These are phyloP conservation scores for Fusarium sp. DNA, from an alignment of 2,329 filamentous ascomycete genomes.

Conservation along the genomic window DNA sequence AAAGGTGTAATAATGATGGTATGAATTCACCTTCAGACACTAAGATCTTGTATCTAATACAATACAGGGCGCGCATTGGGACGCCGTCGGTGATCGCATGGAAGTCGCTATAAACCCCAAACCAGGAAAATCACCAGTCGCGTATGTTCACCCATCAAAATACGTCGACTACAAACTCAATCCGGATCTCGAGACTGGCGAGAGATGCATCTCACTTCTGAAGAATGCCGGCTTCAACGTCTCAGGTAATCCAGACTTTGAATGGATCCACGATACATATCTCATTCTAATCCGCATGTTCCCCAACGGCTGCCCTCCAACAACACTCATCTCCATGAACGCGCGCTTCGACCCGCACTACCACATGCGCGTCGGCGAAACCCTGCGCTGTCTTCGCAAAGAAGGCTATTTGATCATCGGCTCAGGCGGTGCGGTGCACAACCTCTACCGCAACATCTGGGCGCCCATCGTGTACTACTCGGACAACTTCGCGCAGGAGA, in stretches of 20 bases:
- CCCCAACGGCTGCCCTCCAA: constrained; percentile 72
- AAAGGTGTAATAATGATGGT: constrained; percentile 44
- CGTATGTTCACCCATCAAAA: constrained; percentile 74
- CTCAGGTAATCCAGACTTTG: constrained; percentile 65
- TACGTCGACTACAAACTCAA: constrained; percentile 72
- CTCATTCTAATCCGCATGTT: constrained; percentile 79
- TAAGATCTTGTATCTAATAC: background rate
- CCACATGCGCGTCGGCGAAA: constrained; percentile 39
- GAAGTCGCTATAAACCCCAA: constrained; percentile 71
- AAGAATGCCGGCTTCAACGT: constrained; percentile 65
- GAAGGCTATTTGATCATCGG: constrained; percentile 64
- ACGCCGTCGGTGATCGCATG: constrained; percentile 65
- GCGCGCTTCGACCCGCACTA: constrained; percentile 44
- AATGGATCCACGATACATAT: constrained; percentile 81
- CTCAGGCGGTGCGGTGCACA: constrained; percentile 74
- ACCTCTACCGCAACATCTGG: constrained; percentile 77
- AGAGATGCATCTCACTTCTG: constrained; percentile 64
- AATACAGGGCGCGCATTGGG: constrained; percentile 69
- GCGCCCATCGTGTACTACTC: constrained; percentile 65
- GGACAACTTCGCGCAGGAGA: constrained; percentile 29
- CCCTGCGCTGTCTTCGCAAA: constrained; percentile 16
- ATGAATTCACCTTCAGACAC: accelerated
- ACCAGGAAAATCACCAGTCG: constrained; percentile 72
- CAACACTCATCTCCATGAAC: constrained; percentile 58
- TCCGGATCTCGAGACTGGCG: constrained; percentile 67